phyloP scores from a whole-genome alignment of 371 early-diverging fungal species.

The Mucor racemosus region DNA sequence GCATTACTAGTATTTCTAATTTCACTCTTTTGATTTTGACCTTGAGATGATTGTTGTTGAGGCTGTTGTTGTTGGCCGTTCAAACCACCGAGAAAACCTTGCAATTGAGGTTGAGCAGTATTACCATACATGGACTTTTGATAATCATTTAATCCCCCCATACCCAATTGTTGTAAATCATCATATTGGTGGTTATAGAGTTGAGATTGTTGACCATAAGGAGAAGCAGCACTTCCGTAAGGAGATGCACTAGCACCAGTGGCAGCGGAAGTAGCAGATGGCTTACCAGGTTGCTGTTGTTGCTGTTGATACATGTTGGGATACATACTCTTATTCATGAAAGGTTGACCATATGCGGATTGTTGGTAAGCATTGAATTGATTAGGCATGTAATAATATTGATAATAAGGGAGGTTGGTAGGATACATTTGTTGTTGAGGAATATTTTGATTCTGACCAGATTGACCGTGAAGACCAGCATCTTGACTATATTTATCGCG shows the following conservation, averaged over 20 bases:
- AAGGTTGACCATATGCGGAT: conserved; percentile 82
- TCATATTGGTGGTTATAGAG: conserved; percentile 57
- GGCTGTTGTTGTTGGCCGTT: conserved; percentile 11
- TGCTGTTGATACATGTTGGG: conserved; percentile 66
- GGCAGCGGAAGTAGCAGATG: conserved; percentile 23
- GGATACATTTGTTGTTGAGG: conserved; percentile 48
- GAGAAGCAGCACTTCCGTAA: conserved; percentile 32
- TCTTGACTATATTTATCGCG: conserved; percentile 43
- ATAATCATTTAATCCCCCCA: conserved; percentile 47
- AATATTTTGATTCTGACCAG: conserved; percentile 26
- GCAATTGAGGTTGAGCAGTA: conserved; percentile 17
- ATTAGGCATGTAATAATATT: conserved; percentile 77
- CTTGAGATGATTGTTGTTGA: conserved; percentile 13
- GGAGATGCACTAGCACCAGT: conserved; percentile 28
- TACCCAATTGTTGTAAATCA: conserved; percentile 48
- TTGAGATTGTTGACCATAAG: conserved; percentile 52
- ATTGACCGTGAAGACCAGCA: conserved; percentile 18
- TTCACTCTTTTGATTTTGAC: conserved; percentile 13
- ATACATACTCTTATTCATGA: conserved; percentile 85
- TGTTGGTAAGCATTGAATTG: conserved; percentile 76
- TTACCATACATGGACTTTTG: conserved; percentile 47
- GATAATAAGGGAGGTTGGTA: conserved; percentile 63
- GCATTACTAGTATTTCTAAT: conserved; percentile 1
- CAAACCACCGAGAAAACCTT: conserved; percentile 6
- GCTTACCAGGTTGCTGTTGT: conserved; percentile 36